A percentile compares a stretch with the other conserved stretches of the same genome.
Conservation (phyloP, 208 protist species). For the Leptomonas pyrrhocoris region DNA sequence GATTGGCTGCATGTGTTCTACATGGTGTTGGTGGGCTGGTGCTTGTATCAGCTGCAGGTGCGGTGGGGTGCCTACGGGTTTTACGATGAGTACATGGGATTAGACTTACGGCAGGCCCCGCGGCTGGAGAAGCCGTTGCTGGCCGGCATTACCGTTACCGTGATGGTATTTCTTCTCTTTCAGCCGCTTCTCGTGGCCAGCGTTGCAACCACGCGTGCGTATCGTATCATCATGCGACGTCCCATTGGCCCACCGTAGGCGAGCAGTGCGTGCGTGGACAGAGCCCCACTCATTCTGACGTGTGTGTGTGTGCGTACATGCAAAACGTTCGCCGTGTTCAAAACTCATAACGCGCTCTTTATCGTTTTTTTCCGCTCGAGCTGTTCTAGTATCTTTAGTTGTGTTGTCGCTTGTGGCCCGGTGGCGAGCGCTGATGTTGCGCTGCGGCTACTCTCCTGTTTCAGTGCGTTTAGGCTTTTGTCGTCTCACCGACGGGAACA, state of each 20-base stretch:
- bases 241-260: conserved; percentile 84
- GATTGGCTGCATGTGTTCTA: conserved; percentile 87
- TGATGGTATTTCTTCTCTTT: conserved; percentile 81
- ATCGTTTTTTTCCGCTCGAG: too few relatives aligned
- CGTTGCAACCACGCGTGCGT: conserved; percentile 81
- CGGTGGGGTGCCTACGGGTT: conserved; percentile 74
- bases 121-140: conserved; percentile 77
- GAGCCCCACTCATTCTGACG: too few relatives aligned
- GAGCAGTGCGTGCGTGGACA: neutral
- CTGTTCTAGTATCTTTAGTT: too few relatives aligned
- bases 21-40: conserved; percentile 71
- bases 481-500: too few relatives aligned
- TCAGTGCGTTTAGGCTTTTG: too few relatives aligned
- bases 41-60: conserved; percentile 77
- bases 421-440: neutral
- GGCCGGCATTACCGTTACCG: conserved; percentile 56
- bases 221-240: conserved; percentile 78
- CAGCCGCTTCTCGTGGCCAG: conserved; percentile 82
- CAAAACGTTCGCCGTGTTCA: too few relatives aligned
- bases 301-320: neutral
- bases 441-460: too few relatives aligned
- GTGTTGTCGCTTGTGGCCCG: too few relatives aligned
- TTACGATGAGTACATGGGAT: conserved; percentile 88
- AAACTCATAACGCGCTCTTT: neutral
- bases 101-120: conserved; percentile 83